These are phyloP conservation scores for Sutorius australiensis DNA, from an alignment of 768 basidiomycete genomes.

Conservation along the genomic window DNA sequence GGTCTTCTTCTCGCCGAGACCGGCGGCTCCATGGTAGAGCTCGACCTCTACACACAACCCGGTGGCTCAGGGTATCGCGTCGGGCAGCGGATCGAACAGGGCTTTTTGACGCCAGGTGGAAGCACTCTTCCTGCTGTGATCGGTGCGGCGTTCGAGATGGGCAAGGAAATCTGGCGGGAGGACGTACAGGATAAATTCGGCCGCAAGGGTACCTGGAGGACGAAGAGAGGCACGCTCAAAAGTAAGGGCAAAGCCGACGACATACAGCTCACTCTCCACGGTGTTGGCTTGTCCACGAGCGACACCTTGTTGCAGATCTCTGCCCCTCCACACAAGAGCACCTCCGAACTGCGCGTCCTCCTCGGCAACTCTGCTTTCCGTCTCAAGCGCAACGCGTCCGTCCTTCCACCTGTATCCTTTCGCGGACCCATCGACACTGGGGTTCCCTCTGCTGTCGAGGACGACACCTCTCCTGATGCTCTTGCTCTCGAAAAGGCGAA, in stretches of 20 bases:
- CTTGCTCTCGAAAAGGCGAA: conserved; percentile 69
- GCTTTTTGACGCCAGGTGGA: conserved; percentile 30
- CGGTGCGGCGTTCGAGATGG: conserved; percentile 13
- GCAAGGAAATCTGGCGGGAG: conserved; percentile 23
- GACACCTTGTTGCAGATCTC: conserved; percentile 54
- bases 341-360: conserved; percentile 56
- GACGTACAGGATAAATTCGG: not conserved
- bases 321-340: conserved; percentile 45
- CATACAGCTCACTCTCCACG: conserved; percentile 1
- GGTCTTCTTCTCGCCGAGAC: conserved; percentile 46
- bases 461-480: conserved; percentile 20
- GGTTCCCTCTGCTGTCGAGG: not conserved
- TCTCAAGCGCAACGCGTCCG: conserved; percentile 49
- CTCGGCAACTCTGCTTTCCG: conserved; percentile 59
- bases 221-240: conserved; percentile 6
- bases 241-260: conserved; percentile 5
- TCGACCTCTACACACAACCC: conserved; percentile 34
- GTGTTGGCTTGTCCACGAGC: conserved; percentile 37
- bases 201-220: conserved; percentile 17
- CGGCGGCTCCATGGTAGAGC: conserved; percentile 45
- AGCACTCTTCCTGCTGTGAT: conserved; percentile 15
- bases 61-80: conserved; percentile 37
- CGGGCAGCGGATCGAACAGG: conserved; percentile 39
- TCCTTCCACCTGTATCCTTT: conserved; percentile 32
- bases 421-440: conserved; percentile 7